These are phyloP conservation scores for Westerdykella sp. DNA, from an alignment of 2,329 filamentous ascomycete genomes.

Conservation along the genomic window DNA sequence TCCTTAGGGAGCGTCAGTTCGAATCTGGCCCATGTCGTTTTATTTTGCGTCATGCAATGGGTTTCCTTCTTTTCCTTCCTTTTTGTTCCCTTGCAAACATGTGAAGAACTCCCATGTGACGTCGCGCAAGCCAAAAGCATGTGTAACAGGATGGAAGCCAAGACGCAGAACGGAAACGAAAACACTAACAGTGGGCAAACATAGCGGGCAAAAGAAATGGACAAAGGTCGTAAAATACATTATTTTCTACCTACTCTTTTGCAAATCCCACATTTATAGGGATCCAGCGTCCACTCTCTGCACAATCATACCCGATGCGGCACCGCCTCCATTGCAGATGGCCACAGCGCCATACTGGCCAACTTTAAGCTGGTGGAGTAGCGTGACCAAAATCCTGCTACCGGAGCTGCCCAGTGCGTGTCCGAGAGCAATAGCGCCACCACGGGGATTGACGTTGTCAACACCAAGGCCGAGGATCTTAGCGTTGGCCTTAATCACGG, in stretches of 20 bases:
- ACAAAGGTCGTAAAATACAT: neutral
- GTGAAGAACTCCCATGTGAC: too few species aligned
- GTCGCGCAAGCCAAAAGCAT: too few species aligned
- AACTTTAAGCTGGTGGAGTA: slow-evolving; percentile 84
- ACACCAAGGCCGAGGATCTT: slow-evolving; percentile 80
- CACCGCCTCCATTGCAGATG: slow-evolving; percentile 95
- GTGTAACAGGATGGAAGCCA: too few species aligned
- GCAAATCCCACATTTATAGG: slow-evolving; percentile 21
- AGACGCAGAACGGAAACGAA: too few species aligned
- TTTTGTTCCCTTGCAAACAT: neutral
- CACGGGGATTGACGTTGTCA: slow-evolving; percentile 78
- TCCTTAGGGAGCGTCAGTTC: slow-evolving; percentile 34
- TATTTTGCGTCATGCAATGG: slow-evolving; percentile 6
- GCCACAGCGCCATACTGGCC: slow-evolving; percentile 93
- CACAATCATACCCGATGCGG: slow-evolving; percentile 84
- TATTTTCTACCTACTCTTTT: slow-evolving; percentile 22
- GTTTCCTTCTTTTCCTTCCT: slow-evolving; percentile 2
- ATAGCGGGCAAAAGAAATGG: neutral
- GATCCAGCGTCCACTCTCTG: slow-evolving; percentile 54
- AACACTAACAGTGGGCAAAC: too few species aligned
- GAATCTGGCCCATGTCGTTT: slow-evolving; percentile 30
- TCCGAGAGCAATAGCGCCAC: slow-evolving; percentile 85
- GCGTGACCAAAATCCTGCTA: slow-evolving; percentile 79
- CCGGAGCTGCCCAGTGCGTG: slow-evolving; percentile 92
- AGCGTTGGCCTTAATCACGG: slow-evolving; percentile 89